Evolutionary conservation across 164 flowering plant genomes (phyloP).

Genomic region (Paratinospora sagittata): DNA sequence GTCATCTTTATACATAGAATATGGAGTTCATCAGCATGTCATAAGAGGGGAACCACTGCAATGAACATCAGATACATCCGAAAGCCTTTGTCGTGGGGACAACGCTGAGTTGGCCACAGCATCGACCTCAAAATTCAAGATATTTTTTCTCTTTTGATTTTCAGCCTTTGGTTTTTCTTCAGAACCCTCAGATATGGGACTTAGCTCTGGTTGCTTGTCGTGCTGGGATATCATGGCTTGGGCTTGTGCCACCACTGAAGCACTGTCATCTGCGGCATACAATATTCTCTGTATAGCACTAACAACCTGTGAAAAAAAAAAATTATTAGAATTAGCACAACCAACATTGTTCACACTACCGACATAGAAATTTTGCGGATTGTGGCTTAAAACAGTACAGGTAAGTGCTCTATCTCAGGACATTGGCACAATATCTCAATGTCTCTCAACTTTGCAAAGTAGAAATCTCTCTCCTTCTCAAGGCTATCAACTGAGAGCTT

Average conservation of each 20-base stretch:
- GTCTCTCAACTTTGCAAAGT: slow-evolving; percentile 86
- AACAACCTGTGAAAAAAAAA: slow-evolving; percentile 49
- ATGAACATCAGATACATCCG: slow-evolving; percentile 73
- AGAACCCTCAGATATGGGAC: slow-evolving; percentile 46
- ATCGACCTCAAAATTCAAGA: slow-evolving; percentile 49
- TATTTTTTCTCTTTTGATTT: slow-evolving; percentile 58
- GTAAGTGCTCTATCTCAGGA: slow-evolving; percentile 58
- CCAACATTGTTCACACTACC: not conserved
- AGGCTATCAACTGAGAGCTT: slow-evolving; percentile 87
- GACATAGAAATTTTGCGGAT: not conserved
- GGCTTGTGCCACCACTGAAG: slow-evolving; percentile 71
- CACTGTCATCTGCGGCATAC: slow-evolving; percentile 73
- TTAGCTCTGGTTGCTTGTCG: slow-evolving; percentile 31
- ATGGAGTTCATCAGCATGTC: slow-evolving; percentile 33
- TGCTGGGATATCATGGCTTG: slow-evolving; percentile 53
- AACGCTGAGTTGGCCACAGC: slow-evolving; percentile 43
- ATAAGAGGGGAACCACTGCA: slow-evolving; percentile 60
- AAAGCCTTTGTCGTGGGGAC: slow-evolving; percentile 73
- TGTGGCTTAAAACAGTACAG: slow-evolving; percentile 34
- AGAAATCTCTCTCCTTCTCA: slow-evolving; percentile 96
- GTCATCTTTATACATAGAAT: not conserved
- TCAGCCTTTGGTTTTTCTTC: slow-evolving; percentile 44
- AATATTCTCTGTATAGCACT: slow-evolving; percentile 67
- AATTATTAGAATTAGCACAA: not conserved
- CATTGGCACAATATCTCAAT: slow-evolving; percentile 86